These are phyloP conservation scores for Polygonum aviculare DNA, from an alignment of 148 eudicot genomes.

Conservation along the genomic window DNA sequence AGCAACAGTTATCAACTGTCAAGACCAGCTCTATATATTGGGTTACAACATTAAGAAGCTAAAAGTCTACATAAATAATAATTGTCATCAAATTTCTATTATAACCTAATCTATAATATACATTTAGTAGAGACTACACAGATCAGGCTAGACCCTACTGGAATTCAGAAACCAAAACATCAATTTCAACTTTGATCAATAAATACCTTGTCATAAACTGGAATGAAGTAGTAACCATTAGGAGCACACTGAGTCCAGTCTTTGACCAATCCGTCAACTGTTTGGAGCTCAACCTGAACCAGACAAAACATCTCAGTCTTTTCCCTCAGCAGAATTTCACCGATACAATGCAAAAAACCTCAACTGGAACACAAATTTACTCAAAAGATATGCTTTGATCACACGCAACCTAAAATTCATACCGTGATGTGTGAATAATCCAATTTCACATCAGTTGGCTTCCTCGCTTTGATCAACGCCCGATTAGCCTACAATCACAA, in stretches of 20 bases:
- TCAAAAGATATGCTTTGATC: background rate
- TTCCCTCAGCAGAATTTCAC: too few species aligned
- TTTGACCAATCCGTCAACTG: constrained; percentile 91
- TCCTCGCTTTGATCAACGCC: constrained; percentile 76
- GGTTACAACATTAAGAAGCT: background rate
- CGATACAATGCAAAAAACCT: background rate
- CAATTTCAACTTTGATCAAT: background rate
- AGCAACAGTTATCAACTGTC: background rate
- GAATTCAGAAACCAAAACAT: background rate
- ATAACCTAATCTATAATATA: background rate
- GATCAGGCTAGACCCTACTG: background rate
- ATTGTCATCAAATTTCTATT: background rate
- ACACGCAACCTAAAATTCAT: constrained; percentile 11
- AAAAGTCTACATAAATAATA: background rate
- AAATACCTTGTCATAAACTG: constrained; percentile 94
- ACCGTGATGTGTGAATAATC: constrained; percentile 98
- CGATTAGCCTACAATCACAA: constrained; percentile 61
- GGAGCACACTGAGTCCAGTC: constrained; percentile 99
- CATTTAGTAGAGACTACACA: background rate
- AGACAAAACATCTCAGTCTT: background rate
- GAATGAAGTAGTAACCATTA: constrained; percentile 97
- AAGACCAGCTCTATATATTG: background rate
- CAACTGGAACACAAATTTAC: background rate
- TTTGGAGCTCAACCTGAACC: constrained; percentile 87
- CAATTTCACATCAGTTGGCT: constrained; percentile 60